These are phyloP conservation scores for Pseudotulostoma volvatum DNA, from an alignment of 495 filamentous ascomycete genomes.

Conservation along the genomic window DNA sequence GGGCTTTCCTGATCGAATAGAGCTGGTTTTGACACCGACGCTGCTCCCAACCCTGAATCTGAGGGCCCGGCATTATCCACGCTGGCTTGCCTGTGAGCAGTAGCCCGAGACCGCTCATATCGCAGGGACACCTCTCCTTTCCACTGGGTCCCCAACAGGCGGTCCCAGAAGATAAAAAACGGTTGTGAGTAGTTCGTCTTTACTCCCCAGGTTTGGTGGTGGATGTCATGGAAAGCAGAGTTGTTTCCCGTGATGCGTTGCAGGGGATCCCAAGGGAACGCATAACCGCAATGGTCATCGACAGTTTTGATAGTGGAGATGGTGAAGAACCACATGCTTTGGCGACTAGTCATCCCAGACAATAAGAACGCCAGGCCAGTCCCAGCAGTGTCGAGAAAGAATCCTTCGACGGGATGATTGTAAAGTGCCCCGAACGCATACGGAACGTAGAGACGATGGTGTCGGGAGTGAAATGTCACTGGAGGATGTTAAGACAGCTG, in stretches of 20 bases:
- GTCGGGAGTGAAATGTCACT: conserved; percentile 83
- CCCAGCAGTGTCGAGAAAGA: conserved; percentile 80
- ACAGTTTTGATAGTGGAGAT: conserved; percentile 84
- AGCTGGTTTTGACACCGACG: conserved; percentile 1
- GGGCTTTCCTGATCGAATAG: no score
- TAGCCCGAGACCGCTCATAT: conserved; percentile 29
- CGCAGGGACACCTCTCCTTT: conserved; percentile 26
- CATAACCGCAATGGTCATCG: conserved; percentile 92
- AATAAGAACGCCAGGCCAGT: conserved; percentile 66
- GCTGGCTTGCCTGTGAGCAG: conserved; percentile 26
- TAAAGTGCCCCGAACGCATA: conserved; percentile 96
- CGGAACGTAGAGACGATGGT: conserved; percentile 91
- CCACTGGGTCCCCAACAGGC: conserved; percentile 31
- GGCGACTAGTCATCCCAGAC: conserved; percentile 57
- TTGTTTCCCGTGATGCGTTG: conserved; percentile 87
- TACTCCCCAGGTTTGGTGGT: conserved; percentile 98
- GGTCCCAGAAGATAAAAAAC: conserved; percentile 38
- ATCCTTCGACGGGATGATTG: conserved; percentile 82
- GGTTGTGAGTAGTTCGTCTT: conserved; percentile 43
- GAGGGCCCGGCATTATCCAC: conserved; percentile 10
- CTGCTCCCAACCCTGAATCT: conserved; percentile 1
- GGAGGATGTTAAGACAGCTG: conserved; percentile 5
- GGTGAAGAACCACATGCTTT: conserved; percentile 75
- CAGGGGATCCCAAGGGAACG: conserved; percentile 87
- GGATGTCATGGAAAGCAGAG: conserved; percentile 88